These are phyloP conservation scores for Penicillium angulare DNA, from an alignment of 495 filamentous ascomycete species.

Conservation along the genomic window DNA sequence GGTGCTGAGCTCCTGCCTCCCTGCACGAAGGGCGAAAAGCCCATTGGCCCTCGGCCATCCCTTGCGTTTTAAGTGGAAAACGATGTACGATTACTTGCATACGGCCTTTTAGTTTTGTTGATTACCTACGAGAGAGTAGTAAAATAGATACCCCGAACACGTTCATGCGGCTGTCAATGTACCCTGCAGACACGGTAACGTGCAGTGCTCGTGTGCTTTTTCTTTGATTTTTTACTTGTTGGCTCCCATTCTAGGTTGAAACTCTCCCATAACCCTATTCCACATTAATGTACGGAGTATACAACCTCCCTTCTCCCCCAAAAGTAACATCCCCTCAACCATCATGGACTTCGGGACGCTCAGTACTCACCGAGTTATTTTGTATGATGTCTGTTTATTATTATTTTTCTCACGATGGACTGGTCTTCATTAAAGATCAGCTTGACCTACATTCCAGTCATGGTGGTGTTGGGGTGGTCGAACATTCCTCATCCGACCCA, in stretches of 20 bases:
- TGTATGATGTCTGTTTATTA: constrained; percentile 2
- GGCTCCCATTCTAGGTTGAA: constrained; percentile 17
- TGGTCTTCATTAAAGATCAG: constrained; percentile 10
- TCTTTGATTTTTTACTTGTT: constrained; percentile 9
- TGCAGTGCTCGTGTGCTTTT: constrained; percentile 23
- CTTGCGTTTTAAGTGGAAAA: constrained; percentile 37
- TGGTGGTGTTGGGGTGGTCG: constrained; percentile 13
- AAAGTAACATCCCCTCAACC: constrained; percentile 11
- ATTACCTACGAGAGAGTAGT: constrained; percentile 18
- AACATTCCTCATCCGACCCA: constrained; percentile 29
- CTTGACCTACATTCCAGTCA: constrained; percentile 37
- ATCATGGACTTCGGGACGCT: constrained; percentile 18
- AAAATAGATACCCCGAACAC: constrained; percentile 36
- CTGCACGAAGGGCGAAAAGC: constrained; percentile 29
- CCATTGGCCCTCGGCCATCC: constrained; percentile 27
- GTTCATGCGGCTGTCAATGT: constrained; percentile 42
- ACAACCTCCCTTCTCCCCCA: constrained; percentile 13
- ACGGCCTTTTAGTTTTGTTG: constrained; percentile 8
- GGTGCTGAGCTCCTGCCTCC: constrained; percentile 33
- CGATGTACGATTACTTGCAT: constrained; percentile 33
- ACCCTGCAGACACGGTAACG: constrained; percentile 33
- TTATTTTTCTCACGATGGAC: constrained; percentile 5
- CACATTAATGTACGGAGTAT: constrained; percentile 8
- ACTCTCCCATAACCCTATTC: constrained; percentile 20
- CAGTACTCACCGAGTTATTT: constrained; percentile 10